Conservation (phyloP, 192 early-diverging fungal genomes). For the Umbelopsis sp. region DNA sequence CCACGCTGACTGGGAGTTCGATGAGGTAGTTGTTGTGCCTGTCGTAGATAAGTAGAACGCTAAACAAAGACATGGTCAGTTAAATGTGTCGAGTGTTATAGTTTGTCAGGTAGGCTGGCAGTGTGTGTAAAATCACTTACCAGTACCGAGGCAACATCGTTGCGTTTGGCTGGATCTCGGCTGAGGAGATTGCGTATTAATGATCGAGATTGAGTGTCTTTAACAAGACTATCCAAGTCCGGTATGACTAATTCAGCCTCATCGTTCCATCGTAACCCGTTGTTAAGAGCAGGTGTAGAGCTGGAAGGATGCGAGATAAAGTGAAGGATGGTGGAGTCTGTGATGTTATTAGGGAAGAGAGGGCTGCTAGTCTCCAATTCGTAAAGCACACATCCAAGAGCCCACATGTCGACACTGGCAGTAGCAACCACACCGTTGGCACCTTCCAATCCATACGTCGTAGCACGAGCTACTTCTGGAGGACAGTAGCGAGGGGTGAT, state of each 20-base stretch:
- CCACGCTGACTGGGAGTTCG: slow-evolving; percentile 6
- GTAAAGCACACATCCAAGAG: slow-evolving; percentile 53
- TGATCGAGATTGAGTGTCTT: slow-evolving; percentile 36
- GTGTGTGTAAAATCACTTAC: slow-evolving; percentile 30
- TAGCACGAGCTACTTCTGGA: slow-evolving; percentile 52
- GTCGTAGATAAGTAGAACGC: slow-evolving; percentile 9
- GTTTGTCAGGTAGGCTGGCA: too few species aligned
- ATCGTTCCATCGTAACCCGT: slow-evolving; percentile 47
- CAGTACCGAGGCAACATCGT: slow-evolving; percentile 41
- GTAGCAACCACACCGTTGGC: slow-evolving; percentile 49
- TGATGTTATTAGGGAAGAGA: slow-evolving; percentile 44
- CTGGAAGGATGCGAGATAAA: slow-evolving; percentile 53
- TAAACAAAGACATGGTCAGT: not conserved
- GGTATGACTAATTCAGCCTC: slow-evolving; percentile 48
- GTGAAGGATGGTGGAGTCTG: slow-evolving; percentile 51
- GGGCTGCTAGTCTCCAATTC: slow-evolving; percentile 50
- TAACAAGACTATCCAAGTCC: slow-evolving; percentile 42
- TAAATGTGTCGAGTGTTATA: too few species aligned
- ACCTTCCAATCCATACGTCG: slow-evolving; percentile 46
- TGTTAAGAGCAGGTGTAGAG: slow-evolving; percentile 46
- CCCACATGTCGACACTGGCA: slow-evolving; percentile 53
- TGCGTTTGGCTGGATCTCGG: slow-evolving; percentile 44
- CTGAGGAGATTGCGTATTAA: slow-evolving; percentile 45
- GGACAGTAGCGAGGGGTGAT: slow-evolving; percentile 55
- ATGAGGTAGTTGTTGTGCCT: slow-evolving; percentile 8